Base-by-base conservation (phyloP, 2,329 filamentous ascomycete species). In the Nigrograna mackinnonii region DNA sequence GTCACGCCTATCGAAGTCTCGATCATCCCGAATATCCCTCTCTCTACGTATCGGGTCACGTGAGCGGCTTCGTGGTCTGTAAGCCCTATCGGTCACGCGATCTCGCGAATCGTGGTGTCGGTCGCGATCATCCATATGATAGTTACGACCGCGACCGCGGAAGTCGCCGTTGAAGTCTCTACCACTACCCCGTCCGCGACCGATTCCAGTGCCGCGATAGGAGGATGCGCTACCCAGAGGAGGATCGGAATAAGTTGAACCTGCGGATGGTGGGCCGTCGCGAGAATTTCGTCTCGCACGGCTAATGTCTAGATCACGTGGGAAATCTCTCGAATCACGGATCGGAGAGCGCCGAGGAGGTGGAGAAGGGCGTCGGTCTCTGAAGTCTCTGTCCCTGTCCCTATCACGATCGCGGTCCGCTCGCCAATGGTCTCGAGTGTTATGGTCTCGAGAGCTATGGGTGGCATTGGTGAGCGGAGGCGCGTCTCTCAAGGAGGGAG, bases 251-350 rank as follows among this genome's bases (percentile, higher is more conserved):
- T 82, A 83, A 7, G 82, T 83, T 3, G 87, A 89, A 4, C 84
- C 84, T 14, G 84, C 85, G 2, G 86, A 87, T 17, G 83, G 79
- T 9, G 87, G 86, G 0, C 86, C 87, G 56, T 91, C 87, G 57
- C 87, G 78, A 6, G 86, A 89, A 13, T 79, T 83, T 35, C 86
- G 77, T 40, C 86, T 77, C 14, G 83, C 81, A 44, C 87, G 79
- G 44, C 85, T 83, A 6, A 83, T 76, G 50, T 91, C 87, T 5
- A 86, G 71, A 35, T 82, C 83, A 22, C 84, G 73, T 0, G 83
- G 84, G 48, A 71, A 70, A 43, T 86, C 83, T 57, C 86, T 79
- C 46, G 82, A 83, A 58, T 69, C 76, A 18, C 78, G 77, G 11
- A 76, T 76, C 11, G 87, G 87, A 9, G 87, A 89, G 22, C 84